Evolutionary conservation across 441 rosid genomes (phyloP).

Genomic region (Dalechampia spathulata): DNA sequence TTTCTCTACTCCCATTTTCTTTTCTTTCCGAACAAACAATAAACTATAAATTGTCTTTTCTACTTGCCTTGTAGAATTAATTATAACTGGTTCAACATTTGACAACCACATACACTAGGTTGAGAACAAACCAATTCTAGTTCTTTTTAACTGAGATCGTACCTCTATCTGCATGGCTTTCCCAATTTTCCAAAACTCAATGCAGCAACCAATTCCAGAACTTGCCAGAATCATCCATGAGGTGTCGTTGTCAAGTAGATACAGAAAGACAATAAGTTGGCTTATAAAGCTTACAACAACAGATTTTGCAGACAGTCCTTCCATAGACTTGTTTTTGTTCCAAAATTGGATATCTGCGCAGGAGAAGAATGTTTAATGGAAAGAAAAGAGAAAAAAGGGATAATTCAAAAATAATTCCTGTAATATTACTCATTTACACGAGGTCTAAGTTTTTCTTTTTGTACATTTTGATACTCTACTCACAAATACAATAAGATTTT

Average conservation of each 20-base stretch:
- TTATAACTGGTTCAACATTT: not conserved
- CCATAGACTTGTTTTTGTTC: conserved; percentile 99
- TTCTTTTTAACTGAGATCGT: conserved; percentile 10
- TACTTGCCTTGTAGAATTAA: no score
- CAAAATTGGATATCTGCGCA: conserved; percentile 94
- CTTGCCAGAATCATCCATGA: conserved; percentile 99
- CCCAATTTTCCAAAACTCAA: conserved; percentile 99
- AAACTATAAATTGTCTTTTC: no score
- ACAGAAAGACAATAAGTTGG: conserved; percentile 90
- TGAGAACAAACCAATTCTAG: not conserved
- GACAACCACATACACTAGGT: not conserved
- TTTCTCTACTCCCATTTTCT: no score
- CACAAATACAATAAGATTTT: no score
- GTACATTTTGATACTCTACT: no score
- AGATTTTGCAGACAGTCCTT: conserved; percentile 96
- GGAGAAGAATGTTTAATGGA: conserved; percentile 11
- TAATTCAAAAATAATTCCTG: no score
- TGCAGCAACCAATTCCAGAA: conserved; percentile 93
- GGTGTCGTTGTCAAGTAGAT: conserved; percentile 95
- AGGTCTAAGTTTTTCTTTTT: no score
- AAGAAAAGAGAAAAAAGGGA: no score
- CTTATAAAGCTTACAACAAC: conserved; percentile 82
- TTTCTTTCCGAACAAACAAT: no score
- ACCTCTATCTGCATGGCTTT: conserved; percentile 99
- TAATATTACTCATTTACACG: no score